Evolutionary conservation across 2,329 filamentous ascomycete species (phyloP).

Genomic region (Trichoderma guizhouense): DNA sequence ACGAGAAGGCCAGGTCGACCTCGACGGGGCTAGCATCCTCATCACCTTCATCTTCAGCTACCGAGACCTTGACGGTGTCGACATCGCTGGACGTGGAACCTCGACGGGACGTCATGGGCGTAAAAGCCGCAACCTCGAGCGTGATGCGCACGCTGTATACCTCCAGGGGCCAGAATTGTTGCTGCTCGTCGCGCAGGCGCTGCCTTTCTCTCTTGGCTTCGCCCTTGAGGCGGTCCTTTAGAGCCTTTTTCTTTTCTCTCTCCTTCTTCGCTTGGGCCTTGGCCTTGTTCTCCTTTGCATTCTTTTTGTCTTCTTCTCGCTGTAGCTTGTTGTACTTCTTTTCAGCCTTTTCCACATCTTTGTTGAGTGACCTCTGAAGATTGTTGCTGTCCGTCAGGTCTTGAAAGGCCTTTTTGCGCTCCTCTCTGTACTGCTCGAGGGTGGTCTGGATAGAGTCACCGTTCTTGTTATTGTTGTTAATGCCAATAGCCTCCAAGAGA

Average conservation of each 20-base stretch:
- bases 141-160: constrained; percentile 49
- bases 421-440: constrained; percentile 40
- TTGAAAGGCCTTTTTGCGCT: constrained; percentile 41
- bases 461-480: constrained; percentile 36
- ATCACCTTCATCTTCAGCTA: constrained; percentile 14
- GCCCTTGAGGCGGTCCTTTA: constrained; percentile 34
- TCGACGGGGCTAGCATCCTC: constrained; percentile 17
- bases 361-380: constrained; percentile 32
- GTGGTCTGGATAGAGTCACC: constrained; percentile 34
- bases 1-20: constrained; percentile 54
- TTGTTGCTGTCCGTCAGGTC: constrained; percentile 37
- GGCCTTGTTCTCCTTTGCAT: constrained; percentile 28
- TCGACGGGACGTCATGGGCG: constrained; percentile 46
- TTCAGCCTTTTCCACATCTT: constrained; percentile 31
- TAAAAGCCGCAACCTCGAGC: constrained; percentile 43
- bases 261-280: constrained; percentile 35
- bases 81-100: constrained; percentile 52
- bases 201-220: constrained; percentile 42
- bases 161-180: constrained; percentile 47
- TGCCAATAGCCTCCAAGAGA: constrained; percentile 41
- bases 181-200: constrained; percentile 42
- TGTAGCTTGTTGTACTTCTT: constrained; percentile 34
- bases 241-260: constrained; percentile 35
- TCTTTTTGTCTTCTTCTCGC: constrained; percentile 28
- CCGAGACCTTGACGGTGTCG: constrained; percentile 38